These are phyloP conservation scores for Mycena albidolilacea DNA, from an alignment of 768 basidiomycete genomes.

Conservation along the genomic window DNA sequence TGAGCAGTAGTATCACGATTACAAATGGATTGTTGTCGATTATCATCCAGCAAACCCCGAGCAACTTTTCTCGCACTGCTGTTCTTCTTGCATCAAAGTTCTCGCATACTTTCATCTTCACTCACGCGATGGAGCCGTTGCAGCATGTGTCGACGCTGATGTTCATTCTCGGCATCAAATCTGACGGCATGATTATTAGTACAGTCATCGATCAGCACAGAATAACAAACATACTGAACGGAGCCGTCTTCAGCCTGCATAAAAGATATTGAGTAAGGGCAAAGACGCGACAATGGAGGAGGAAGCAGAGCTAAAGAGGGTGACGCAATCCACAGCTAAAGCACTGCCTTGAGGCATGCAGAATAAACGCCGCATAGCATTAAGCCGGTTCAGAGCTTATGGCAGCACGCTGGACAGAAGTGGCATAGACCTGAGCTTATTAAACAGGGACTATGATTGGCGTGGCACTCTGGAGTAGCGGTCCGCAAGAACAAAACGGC, in stretches of 20 bases:
- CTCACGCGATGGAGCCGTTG: background rate
- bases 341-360: background rate
- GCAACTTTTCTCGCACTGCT: too few species aligned
- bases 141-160: background rate
- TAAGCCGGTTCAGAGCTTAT: background rate
- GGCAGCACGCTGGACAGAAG: background rate
- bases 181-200: constrained; percentile 6
- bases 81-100: too few species aligned
- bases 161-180: constrained; percentile 6
- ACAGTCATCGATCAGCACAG: background rate
- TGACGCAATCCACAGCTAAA: too few species aligned
- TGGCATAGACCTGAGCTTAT: constrained; percentile 4
- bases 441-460: too few species aligned
- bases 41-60: too few species aligned
- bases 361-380: background rate
- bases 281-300: background rate
- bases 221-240: too few species aligned
- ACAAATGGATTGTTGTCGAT: too few species aligned
- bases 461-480: too few species aligned
- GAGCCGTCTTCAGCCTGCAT: too few species aligned
- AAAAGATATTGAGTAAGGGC: background rate
- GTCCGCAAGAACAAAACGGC: background rate
- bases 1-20: background rate
- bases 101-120: too few species aligned
- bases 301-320: too few species aligned